A percentile compares a stretch with the other conserved stretches of the same genome.
Evolutionary conservation across 306 rosid species (phyloP).

Genomic region (Aeschynomene evenia): DNA sequence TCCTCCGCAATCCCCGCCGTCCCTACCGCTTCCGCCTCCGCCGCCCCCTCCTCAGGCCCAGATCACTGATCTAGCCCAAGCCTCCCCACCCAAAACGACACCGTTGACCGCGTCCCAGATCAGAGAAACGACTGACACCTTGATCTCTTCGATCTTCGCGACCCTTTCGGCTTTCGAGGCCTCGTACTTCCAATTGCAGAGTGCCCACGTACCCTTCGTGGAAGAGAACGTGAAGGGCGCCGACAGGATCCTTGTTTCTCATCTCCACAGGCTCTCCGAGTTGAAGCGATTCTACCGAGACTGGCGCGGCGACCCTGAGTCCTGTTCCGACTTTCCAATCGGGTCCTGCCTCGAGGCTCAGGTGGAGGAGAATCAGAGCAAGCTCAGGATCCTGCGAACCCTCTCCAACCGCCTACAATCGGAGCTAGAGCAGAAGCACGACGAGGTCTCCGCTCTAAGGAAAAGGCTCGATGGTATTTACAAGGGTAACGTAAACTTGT

Average conservation of each 20-base stretch:
- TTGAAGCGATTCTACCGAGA: slow-evolving; percentile 52
- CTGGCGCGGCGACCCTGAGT: slow-evolving; percentile 31
- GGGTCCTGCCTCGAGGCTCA: slow-evolving; percentile 82
- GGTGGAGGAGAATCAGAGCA: slow-evolving; percentile 94
- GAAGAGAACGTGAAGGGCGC: slow-evolving; percentile 66
- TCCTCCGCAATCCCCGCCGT: neutral
- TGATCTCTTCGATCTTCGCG: slow-evolving; percentile 77
- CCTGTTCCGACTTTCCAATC: slow-evolving; percentile 39
- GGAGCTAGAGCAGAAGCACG: slow-evolving; percentile 82
- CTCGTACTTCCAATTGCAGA: slow-evolving; percentile 80
- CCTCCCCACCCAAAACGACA: neutral
- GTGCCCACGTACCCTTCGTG: slow-evolving; percentile 81
- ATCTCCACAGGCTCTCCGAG: slow-evolving; percentile 79
- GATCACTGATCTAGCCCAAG: neutral
- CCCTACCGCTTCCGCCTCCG: slow-evolving; percentile 5
- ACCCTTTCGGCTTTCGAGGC: slow-evolving; percentile 88
- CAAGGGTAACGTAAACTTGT: slow-evolving; percentile 50
- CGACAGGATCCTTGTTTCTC: slow-evolving; percentile 80
- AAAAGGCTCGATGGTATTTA: slow-evolving; percentile 64
- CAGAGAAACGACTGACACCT: slow-evolving; percentile 44
- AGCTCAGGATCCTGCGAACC: slow-evolving; percentile 80
- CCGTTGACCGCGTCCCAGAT: slow-evolving; percentile 32
- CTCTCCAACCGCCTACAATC: slow-evolving; percentile 73
- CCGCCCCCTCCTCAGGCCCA: slow-evolving; percentile 26
- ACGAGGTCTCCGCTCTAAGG: slow-evolving; percentile 57